Evolutionary conservation across 202 grass and related monocot species (phyloP), one percentile per base, ranked within the genome.

Genomic region (Cymbopogon flexuosus): DNA sequence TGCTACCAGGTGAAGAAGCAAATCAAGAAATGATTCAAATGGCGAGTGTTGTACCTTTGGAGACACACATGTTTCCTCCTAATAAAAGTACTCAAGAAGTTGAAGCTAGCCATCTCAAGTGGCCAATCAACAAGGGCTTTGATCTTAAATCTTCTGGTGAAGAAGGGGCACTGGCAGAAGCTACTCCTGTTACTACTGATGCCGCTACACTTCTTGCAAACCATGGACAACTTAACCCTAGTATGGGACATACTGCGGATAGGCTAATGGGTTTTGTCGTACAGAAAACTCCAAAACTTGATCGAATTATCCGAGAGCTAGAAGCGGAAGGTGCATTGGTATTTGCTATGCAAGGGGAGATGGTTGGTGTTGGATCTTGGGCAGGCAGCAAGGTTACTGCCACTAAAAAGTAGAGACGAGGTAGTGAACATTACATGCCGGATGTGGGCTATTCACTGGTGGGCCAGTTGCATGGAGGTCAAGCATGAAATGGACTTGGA

Each of bases 331-430:
- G 86, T 13, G 60, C 30, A 4, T 11, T 87, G 22, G 4, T 87
- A 19, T 22, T 66, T 87, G 46, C 29, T 31, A 72, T 79, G 74
- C 35, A 27, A 11, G 80, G 67, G 15, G 59, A 83, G 59, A 59
- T 27, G 29, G 19, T 73, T 22, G 68, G 74, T 22, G 14, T 11
- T 8, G n/a, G 40, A 19, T 3, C 43, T 71, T 41, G 54, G 18
- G 12, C 22, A 69, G 39, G 1, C 18, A 64, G 11, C 11, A 43
- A 34, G 1, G 12, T 5, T 24, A 35, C 2, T 6, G 0, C 7
- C 24, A 5, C 6, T 0, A 39, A 45, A 23, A 5, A 68, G 33
- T 9, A 8, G 21, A 9, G 13, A 11, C 10, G 42, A 11, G 37
- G 37, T 27, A 27, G 27, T 27, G 27, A 27, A 27, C 27, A 27